A percentile compares a stretch with the other conserved stretches of the same genome.
phyloP scores from a whole-genome alignment of 2,329 filamentous ascomycete genomes.

The Verticillium klebahnii region DNA sequence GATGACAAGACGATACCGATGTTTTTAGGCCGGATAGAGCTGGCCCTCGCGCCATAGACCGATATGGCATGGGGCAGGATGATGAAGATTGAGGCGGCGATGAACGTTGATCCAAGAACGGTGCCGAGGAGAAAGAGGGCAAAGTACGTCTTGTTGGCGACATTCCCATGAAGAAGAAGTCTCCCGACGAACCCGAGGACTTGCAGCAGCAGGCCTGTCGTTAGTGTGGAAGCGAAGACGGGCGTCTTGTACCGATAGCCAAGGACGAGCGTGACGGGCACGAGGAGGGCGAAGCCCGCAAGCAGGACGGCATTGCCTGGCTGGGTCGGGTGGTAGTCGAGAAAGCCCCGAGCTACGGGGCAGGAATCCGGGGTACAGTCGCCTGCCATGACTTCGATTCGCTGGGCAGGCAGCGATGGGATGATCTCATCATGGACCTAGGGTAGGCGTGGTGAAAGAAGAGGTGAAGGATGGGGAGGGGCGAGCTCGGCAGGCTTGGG shows the following conservation, averaged over 20 bases:
- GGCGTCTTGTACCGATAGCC: constrained; percentile 34
- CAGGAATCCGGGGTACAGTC: constrained; percentile 28
- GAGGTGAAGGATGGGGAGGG: neutral
- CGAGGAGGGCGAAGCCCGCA: constrained; percentile 31
- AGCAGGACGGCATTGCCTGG: constrained; percentile 36
- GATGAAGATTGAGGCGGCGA: constrained; percentile 38
- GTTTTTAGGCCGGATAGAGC: constrained; percentile 28
- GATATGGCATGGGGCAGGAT: constrained; percentile 40
- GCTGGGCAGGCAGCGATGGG: constrained; percentile 11
- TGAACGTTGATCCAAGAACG: constrained; percentile 39
- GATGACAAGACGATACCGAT: constrained; percentile 27
- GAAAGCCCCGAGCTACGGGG: constrained; percentile 29
- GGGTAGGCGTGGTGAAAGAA: constrained; percentile 6
- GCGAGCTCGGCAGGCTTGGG: constrained; percentile 3
- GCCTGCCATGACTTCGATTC: constrained; percentile 22
- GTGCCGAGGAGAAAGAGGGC: constrained; percentile 42
- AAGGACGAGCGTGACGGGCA: constrained; percentile 30
- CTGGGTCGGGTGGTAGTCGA: constrained; percentile 29
- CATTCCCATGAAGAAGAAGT: constrained; percentile 31
- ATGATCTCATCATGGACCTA: constrained; percentile 7
- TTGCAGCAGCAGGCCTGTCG: constrained; percentile 36
- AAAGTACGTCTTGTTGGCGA: constrained; percentile 30
- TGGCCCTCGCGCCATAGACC: constrained; percentile 40
- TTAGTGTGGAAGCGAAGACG: constrained; percentile 34
- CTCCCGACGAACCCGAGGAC: constrained; percentile 42